Conservation (phyloP, 2,329 filamentous ascomycete genomes). For the Tolypocladium cylindrosporum region DNA sequence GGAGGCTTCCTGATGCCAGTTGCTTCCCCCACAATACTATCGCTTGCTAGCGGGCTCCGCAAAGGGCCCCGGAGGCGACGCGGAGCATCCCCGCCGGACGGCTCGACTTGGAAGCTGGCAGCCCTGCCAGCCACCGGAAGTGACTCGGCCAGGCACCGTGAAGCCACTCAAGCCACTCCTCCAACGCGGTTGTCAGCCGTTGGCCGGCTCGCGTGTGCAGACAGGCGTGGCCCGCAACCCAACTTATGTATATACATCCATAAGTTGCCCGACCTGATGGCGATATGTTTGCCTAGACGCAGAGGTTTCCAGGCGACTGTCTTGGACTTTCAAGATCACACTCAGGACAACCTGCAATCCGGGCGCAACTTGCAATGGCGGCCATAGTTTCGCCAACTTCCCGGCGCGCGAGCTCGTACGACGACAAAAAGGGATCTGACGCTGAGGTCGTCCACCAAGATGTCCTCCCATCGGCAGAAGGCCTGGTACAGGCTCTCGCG, state of each 20-base stretch:
- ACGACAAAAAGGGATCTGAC: neutral
- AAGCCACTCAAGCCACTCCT: neutral
- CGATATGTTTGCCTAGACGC: neutral
- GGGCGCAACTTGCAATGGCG: neutral
- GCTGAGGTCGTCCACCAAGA: neutral
- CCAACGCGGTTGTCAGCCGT: neutral
- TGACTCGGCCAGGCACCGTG: neutral
- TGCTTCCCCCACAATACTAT: no score
- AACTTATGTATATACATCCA: neutral
- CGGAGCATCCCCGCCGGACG: no score
- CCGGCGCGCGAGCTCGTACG: neutral
- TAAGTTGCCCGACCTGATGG: neutral
- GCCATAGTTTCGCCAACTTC: no score
- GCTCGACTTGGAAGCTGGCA: neutral
- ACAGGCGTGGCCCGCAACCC: no score
- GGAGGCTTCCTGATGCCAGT: no score
- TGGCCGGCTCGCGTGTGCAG: neutral
- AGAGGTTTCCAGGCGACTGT: neutral
- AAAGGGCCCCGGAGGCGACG: no score
- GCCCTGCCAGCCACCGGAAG: neutral
- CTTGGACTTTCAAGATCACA: neutral
- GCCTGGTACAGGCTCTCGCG: constrained; percentile 6
- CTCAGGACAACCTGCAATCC: neutral
- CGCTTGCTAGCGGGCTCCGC: no score
- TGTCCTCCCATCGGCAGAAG: constrained; percentile 3